Base-by-base conservation (phyloP, 2,329 filamentous ascomycete genomes). In the Chaetomiaceae sp. region DNA sequence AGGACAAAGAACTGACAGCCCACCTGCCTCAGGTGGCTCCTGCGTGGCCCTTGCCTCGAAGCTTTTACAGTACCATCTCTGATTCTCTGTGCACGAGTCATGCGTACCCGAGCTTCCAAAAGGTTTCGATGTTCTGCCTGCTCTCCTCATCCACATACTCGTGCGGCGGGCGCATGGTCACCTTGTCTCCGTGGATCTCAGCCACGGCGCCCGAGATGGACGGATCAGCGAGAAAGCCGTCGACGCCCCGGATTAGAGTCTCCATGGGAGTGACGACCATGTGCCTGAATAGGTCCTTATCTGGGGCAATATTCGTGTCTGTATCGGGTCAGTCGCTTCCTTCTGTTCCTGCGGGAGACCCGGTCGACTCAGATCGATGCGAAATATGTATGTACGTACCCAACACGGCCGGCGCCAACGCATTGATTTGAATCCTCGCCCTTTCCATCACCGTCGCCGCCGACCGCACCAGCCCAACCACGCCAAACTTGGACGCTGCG, bases 251-350 rank as follows among this genome's bases (percentile, higher is more conserved):
- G 5, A 71, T 62, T 2, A 76, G 69, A 0, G 76, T 79, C 3
- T 68, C 67, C 70, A 77, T 76, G 3, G 77, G 77, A 5, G 77
- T 80, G 18, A 78, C 43, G 5, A 73, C 62, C 77, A 80, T 79
- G 5, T 66, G 61, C 20, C 71, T 66, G 60, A 78, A 77, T 8
- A 79, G 61, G 0, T 67, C 67, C 32, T 71, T 67, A 49, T 64
- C 65, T 0, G 76, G 73, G 1, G 72, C 71, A 51, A 76, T 74
- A 36, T 74, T 76, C 1, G 75, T 73, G 59, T 74, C 72, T 76
- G 54, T 38, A n/a, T n/a, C n/a, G n/a, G n/a, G n/a, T n/a, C n/a
- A n/a, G n/a, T n/a, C n/a, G n/a, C n/a, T n/a, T n/a, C n/a, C n/a
- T n/a, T n/a, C n/a, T n/a, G n/a, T n/a, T n/a, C n/a, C n/a, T n/a